Evolutionary conservation across 202 grass and related monocot genomes (phyloP).

Genomic region (Carex sylvatica): DNA sequence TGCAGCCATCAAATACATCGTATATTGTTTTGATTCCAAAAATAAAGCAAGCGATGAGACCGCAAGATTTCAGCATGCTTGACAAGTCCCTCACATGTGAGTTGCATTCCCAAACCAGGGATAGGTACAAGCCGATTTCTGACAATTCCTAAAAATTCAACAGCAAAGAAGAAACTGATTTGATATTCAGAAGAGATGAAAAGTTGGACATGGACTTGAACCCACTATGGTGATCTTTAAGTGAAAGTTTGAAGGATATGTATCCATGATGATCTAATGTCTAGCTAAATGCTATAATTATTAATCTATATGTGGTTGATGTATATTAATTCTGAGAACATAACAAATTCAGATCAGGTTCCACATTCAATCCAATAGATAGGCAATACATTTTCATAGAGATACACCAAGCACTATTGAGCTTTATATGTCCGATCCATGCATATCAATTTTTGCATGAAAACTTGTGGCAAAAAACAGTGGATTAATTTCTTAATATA

Average conservation of each 20-base stretch:
- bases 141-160: slow-evolving; percentile 62
- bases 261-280: background rate
- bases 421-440: background rate
- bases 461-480: background rate
- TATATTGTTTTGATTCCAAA: too few species aligned
- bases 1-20: too few species aligned
- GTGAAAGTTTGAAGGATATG: background rate
- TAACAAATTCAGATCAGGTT: background rate
- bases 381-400: background rate
- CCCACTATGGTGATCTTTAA: background rate
- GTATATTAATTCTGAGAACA: background rate
- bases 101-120: slow-evolving; percentile 83
- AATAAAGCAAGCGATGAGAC: too few species aligned
- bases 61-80: slow-evolving; percentile 77
- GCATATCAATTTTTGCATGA: background rate
- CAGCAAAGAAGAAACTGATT: background rate
- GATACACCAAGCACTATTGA: background rate
- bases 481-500: background rate
- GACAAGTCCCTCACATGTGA: slow-evolving; percentile 69
- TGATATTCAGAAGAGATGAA: background rate
- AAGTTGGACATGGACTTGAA: background rate
- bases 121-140: slow-evolving; percentile 64
- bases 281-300: background rate
- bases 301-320: background rate
- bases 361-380: background rate